Base-by-base conservation (phyloP, 2,329 filamentous ascomycete genomes). In the Helotiales sp. region DNA sequence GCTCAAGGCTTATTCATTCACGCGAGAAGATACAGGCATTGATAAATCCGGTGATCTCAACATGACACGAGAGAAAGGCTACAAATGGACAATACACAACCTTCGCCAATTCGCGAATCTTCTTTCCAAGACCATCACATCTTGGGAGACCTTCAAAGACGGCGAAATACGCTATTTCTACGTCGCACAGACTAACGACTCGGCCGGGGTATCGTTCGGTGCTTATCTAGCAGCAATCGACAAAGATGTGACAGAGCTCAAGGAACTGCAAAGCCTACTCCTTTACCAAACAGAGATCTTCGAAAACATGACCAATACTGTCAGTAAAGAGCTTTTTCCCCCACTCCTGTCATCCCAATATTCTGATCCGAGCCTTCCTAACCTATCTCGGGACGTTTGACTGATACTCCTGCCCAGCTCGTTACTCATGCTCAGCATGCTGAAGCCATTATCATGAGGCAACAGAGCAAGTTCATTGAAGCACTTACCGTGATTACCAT, bases 141-240 rank as follows among this genome's bases (percentile, higher is more conserved):
- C 57, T 19, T 55, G 59, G 51, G 51, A 59, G 15, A 58, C 31
- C 1, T 53, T 63, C 48, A 54, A 59, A 10, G 31, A 56, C n/a
- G 53, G 54, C 8, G 55, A 61, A 22, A 55, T 59, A 15, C 12
- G 51, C 8, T 58, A 62, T 36, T 61, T 63, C 25, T 55, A 55
- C 31, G 25, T 19, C 6, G 51, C 55, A 2, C 12, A 61, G 15
- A 38, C 36, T 13, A 42, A 52, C 1, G 30, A 50, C 2, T 27
- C 52, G 12, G 54, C 52, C 3, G 19, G 57, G 27, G 31, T 33
- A 4, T 42, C 17, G 9, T 62, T 52, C 56, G 44, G 24, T 1
- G n/a, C 22, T 27, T 55, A 57, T 17, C 34, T 62, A 4, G 49
- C 57, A 30, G 44, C 49, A 5, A 62, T 59, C 24, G 59, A 62